phyloP scores from a whole-genome alignment of 306 rosid species.

The Sesbania bispinosa region DNA sequence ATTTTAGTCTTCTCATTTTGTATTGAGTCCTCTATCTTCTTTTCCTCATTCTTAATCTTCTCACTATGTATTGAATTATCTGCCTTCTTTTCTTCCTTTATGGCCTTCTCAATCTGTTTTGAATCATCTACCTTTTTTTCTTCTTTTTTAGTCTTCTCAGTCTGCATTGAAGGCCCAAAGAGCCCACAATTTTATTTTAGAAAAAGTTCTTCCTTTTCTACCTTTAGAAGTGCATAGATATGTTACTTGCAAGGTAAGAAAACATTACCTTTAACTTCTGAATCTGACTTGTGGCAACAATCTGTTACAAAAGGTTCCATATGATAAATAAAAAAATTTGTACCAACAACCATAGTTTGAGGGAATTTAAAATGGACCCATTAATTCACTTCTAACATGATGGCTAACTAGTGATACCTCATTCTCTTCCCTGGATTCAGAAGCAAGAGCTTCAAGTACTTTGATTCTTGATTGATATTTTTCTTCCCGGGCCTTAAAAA shows the following conservation, averaged over 20 bases:
- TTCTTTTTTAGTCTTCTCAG: conserved; percentile 40
- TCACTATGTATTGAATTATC: no score
- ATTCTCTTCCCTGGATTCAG: conserved; percentile 51
- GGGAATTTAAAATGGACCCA: not conserved
- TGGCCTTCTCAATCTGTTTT: conserved; percentile 23
- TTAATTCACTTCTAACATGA: not conserved
- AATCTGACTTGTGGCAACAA: conserved; percentile 28
- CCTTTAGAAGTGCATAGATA: not conserved
- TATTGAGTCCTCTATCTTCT: no score
- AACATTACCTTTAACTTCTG: conserved; percentile 32
- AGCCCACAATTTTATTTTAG: not conserved
- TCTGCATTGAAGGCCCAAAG: conserved; percentile 35
- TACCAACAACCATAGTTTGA: not conserved
- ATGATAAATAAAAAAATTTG: conserved; percentile 12
- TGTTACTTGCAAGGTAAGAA: not conserved
- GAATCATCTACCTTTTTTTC: conserved; percentile 17
- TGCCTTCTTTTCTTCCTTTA: conserved; percentile 19
- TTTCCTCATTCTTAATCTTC: no score
- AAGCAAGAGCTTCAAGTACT: conserved; percentile 82
- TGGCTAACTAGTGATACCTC: conserved; percentile 44
- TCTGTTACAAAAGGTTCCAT: conserved; percentile 19
- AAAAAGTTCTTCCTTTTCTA: no score
- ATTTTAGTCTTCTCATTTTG: no score
- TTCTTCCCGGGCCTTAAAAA: conserved; percentile 84
- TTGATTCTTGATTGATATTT: conserved; percentile 77